phyloP scores from a whole-genome alignment of 1,139 yeast species.

The Protomyces gravidus region DNA sequence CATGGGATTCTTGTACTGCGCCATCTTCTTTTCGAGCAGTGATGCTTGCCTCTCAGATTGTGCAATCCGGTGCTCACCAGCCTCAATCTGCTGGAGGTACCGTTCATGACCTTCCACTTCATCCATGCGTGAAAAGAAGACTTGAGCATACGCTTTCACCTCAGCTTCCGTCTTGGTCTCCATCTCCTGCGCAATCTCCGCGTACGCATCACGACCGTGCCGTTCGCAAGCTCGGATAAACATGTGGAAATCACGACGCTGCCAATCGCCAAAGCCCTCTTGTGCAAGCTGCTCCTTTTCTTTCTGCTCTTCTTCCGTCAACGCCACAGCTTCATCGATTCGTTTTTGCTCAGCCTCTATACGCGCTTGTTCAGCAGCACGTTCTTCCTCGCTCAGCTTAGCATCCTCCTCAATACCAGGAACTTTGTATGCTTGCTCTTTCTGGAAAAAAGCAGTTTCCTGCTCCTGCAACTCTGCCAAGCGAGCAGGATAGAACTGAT shows the following conservation, averaged over 20 bases:
- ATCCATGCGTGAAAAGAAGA: conserved; percentile 68
- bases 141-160: conserved; percentile 60
- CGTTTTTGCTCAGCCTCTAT: conserved; percentile 59
- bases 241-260: conserved; percentile 80
- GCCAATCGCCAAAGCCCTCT: conserved; percentile 75
- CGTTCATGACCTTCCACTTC: conserved; percentile 83
- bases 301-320: conserved; percentile 68
- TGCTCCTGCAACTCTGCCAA: conserved; percentile 63
- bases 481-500: conserved; percentile 75
- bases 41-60: conserved; percentile 62
- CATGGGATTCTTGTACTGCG: conserved; percentile 61
- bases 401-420: conserved; percentile 62
- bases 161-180: conserved; percentile 69
- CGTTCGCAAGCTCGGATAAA: conserved; percentile 78
- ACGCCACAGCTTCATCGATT: conserved; percentile 64
- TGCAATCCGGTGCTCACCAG: conserved; percentile 75
- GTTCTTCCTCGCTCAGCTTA: conserved; percentile 53
- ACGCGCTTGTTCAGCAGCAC: conserved; percentile 39
- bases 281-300: conserved; percentile 58
- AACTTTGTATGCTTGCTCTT: conserved; percentile 66
- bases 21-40: conserved; percentile 61
- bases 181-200: conserved; percentile 56
- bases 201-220: conserved; percentile 63
- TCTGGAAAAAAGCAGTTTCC: conserved; percentile 73
- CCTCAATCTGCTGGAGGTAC: conserved; percentile 76